phyloP scores from a whole-genome alignment of 2,329 filamentous ascomycete species.

The Chaetoscypha palmicola region DNA sequence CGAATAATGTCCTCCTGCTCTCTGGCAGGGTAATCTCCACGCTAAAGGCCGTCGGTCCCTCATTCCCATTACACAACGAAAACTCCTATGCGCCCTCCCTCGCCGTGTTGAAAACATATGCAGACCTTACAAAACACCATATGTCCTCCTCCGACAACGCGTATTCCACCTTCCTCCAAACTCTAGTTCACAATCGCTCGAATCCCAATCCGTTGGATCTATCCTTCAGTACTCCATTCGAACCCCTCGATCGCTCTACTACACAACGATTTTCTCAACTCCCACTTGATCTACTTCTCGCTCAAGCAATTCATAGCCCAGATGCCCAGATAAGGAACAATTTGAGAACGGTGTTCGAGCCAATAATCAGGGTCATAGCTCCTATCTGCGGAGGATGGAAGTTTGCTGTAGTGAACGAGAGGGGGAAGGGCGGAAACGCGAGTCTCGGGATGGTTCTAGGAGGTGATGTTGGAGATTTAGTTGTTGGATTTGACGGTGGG shows the following conservation, averaged over 20 bases:
- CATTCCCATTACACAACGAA: not conserved
- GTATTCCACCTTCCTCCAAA: not conserved
- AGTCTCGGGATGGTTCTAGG: not conserved
- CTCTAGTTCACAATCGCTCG: not conserved
- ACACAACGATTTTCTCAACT: not conserved
- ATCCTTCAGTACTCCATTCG: not conserved
- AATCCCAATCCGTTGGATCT: not conserved
- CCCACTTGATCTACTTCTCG: not conserved
- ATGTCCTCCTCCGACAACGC: not conserved
- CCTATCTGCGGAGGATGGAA: not conserved
- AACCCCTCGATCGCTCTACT: not conserved
- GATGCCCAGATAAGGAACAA: too few relatives aligned
- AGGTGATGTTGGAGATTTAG: not conserved
- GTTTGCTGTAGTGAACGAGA: not conserved
- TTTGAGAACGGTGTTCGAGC: too few relatives aligned
- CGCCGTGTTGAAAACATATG: too few relatives aligned
- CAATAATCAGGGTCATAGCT: not conserved
- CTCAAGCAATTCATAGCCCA: too few relatives aligned
- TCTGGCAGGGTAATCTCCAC: not conserved
- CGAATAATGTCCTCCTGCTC: not conserved
- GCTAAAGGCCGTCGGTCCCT: not conserved
- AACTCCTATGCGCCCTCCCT: not conserved
- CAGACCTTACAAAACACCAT: too few relatives aligned
- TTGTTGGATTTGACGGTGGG: not conserved
- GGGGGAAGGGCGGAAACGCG: too few relatives aligned